Conservation (phyloP, 1,284 basidiomycete species). For the Fomes fomentarius region DNA sequence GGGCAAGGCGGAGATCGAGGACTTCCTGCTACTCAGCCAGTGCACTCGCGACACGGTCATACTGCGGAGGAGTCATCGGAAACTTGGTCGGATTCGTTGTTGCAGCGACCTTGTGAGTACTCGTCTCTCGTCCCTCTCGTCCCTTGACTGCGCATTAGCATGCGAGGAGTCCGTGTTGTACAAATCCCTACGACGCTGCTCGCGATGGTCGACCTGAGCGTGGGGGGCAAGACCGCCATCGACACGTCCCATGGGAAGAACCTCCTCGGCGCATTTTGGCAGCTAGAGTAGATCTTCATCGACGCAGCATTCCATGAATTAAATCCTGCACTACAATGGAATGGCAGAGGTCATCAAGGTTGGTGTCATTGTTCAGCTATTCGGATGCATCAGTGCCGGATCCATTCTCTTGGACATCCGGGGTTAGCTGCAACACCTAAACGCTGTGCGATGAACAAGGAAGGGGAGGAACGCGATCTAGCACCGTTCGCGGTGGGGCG, state of each 20-base stretch:
- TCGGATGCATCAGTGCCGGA: too few relatives aligned
- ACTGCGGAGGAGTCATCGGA: constrained; percentile 95
- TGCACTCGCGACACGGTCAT: constrained; percentile 95
- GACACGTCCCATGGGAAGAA: constrained; percentile 98
- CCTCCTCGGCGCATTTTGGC: constrained; percentile 98
- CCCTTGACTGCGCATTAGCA: constrained; percentile 44
- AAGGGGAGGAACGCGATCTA: too few relatives aligned
- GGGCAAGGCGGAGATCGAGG: constrained; percentile 93
- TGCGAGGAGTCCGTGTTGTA: constrained; percentile 90
- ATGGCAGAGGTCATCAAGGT: constrained; percentile 99
- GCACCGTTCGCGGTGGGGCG: too few relatives aligned
- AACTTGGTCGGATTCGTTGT: constrained; percentile 97
- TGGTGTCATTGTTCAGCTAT: too few relatives aligned
- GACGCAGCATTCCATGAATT: constrained; percentile 96
- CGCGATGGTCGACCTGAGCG: constrained; percentile 98
- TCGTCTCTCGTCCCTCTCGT: not conserved
- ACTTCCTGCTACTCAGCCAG: constrained; percentile 87
- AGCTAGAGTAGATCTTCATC: constrained; percentile 97
- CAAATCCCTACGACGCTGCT: constrained; percentile 97
- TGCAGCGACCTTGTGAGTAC: constrained; percentile 92
- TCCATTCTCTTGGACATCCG: too few relatives aligned
- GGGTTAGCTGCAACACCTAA: too few relatives aligned
- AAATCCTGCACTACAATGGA: constrained; percentile 89
- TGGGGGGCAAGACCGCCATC: constrained; percentile 98
- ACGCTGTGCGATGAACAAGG: too few relatives aligned